Base-by-base conservation (phyloP, 1,139 yeast genomes). In the Zygoascus sp. region DNA sequence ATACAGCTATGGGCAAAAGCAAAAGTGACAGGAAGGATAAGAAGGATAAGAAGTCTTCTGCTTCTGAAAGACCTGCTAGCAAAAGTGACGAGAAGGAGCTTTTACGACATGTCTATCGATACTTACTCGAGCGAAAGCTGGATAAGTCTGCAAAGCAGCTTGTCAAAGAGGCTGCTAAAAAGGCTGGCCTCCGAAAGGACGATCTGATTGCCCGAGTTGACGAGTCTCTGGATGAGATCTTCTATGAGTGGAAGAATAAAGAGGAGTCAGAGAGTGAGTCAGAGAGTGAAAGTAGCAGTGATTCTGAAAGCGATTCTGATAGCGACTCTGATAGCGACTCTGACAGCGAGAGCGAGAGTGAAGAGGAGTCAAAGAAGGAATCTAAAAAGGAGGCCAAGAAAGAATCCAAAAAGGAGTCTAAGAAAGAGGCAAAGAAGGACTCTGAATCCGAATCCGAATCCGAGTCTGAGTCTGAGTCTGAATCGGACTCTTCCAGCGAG, bases 71-170 rank as follows among this genome's bases (percentile, higher is more conserved):
- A 17, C 42, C 40, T 27, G 39, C 38, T 10, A 22, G 37, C 28
- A 39, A 34, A 36, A 27, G 32, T 13, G 40, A 35, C 13, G 32
- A 35, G 32, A 49, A 50, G 35, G 48, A 53, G 22, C 53, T 63
- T 23, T 49, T 63, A n/a, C 56, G 54, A 11, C 57, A 55, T 37
- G 55, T 63, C 20, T 54, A 56, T 15, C 49, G 55, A 11, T 63
- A 60, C 41, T 51, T 58, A 22, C 51, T 53, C 38, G 45, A 50
- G 7, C 28, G 49, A 15, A 65, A 64, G 6, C 54, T 60, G 19
- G 32, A 48, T 19, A 58, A 58, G 46, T 52, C 64, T 3, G 63
- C 58, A 15, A 58, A 58, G 46, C 57, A 60, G 10, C 51, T 63
- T 32, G 35, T 21, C 17, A 53, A 55, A 39, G 60, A 56, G 37